Evolutionary conservation across 1,284 basidiomycete species (phyloP).

Genomic region (Ustilago trichophora): DNA sequence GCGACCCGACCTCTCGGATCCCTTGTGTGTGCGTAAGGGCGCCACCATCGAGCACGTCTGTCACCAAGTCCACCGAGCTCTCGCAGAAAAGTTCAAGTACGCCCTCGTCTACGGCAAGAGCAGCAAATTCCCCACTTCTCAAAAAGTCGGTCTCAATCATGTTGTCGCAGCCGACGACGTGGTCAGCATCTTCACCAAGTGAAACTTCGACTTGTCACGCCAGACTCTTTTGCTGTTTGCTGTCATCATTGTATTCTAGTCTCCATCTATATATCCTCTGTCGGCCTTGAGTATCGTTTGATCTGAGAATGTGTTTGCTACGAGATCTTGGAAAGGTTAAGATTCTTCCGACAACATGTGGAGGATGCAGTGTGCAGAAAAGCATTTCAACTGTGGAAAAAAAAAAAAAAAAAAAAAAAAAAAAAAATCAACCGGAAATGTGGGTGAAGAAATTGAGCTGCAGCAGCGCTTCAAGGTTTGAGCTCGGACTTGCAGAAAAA

Average conservation of each 20-base stretch:
- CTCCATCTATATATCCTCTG: slow-evolving; percentile 17
- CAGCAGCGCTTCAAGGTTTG: too few species aligned
- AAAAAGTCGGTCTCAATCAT: slow-evolving; percentile 78
- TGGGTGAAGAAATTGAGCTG: not conserved
- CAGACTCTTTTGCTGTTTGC: not conserved
- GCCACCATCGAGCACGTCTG: slow-evolving; percentile 84
- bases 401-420: slow-evolving; percentile 6
- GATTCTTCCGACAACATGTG: too few species aligned
- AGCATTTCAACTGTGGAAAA: not conserved
- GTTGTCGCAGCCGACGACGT: slow-evolving; percentile 93
- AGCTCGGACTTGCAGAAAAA: too few species aligned
- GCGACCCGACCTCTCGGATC: slow-evolving; percentile 84
- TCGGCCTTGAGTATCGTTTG: not conserved
- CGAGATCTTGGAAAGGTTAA: too few species aligned
- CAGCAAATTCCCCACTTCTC: slow-evolving; percentile 55
- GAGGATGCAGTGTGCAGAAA: not conserved
- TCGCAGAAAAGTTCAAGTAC: slow-evolving; percentile 78
- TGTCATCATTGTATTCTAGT: slow-evolving; percentile 29
- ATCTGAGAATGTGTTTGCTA: too few species aligned
- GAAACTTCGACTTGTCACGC: not conserved
- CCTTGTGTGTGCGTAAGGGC: slow-evolving; percentile 89
- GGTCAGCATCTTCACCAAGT: slow-evolving; percentile 71
- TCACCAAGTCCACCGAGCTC: slow-evolving; percentile 78
- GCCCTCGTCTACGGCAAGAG: slow-evolving; percentile 61
- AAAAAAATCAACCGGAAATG: slow-evolving; percentile 1